These are phyloP conservation scores for Pseudoperonospora humuli DNA, from an alignment of 352 stramenopile species.

Conservation along the genomic window DNA sequence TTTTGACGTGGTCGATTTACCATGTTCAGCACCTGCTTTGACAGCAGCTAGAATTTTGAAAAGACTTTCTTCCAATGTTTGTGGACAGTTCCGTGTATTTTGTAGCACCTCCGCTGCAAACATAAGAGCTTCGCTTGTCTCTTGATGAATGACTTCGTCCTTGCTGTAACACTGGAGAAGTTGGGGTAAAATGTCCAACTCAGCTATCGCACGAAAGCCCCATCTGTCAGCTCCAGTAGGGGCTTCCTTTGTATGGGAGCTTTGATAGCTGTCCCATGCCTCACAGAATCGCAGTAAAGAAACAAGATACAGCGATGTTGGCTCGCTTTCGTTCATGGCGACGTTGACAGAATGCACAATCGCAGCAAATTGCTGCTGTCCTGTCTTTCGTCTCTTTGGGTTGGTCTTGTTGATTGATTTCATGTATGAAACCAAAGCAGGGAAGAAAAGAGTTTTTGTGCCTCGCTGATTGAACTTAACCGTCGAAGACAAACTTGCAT, in stretches of 20 bases:
- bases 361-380: conserved; percentile 17
- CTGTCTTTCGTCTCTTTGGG: conserved; percentile 12
- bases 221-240: conserved; percentile 15
- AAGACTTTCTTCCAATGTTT: conserved; percentile 22
- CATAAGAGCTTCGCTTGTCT: conserved; percentile 17
- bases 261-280: conserved; percentile 27
- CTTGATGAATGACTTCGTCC: conserved; percentile 12
- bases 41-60: conserved; percentile 28
- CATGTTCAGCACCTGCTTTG: conserved; percentile 14
- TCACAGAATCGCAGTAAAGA: conserved; percentile 26
- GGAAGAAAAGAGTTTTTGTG: conserved; percentile 29
- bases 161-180: conserved; percentile 29
- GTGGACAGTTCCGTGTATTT: conserved; percentile 24
- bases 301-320: conserved; percentile 22
- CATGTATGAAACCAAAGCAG: conserved; percentile 22
- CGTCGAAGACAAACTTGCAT: conserved; percentile 4
- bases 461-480: conserved; percentile 12
- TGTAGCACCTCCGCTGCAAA: conserved; percentile 34
- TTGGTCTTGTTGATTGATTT: conserved; percentile 5
- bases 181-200: conserved; percentile 25
- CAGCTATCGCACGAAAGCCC: conserved; percentile 25
- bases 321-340: conserved; percentile 18
- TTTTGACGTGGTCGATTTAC: not conserved
- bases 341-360: conserved; percentile 13
- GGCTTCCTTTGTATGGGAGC: conserved; percentile 24